Evolutionary conservation across 2,329 filamentous ascomycete genomes (phyloP), one percentile per base, ranked within the genome.

Genomic region (Arthrinium puccinioides): DNA sequence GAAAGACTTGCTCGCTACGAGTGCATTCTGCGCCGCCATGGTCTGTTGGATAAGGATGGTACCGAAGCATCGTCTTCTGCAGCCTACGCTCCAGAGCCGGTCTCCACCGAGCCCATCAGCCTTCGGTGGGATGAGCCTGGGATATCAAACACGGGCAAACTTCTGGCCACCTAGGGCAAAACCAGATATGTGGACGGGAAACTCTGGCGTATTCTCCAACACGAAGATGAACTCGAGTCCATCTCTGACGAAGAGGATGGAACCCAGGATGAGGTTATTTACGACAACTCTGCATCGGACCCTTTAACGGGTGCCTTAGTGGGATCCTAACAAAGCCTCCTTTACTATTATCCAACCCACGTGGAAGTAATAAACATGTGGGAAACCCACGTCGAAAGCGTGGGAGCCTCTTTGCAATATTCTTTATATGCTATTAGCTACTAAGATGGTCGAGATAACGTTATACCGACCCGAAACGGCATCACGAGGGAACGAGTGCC

Each of bases 111-210:
- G n/a, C n/a, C n/a, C n/a, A 8, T 25, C 8, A 9, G 9, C 13
- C 13, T 13, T 25, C 9, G 13, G 8, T 9, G 13, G 8, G 8
- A 9, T 7, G 15, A 30, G 9, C 14, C 36, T 9, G 32, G 37
- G 18, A 25, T 18, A 9, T 21, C 31, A 6, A 14, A 19, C 15
- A 32, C 16, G 1, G 51, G 49, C 11, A 51, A 42, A 26, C 44
- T 57, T n/a, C 24, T 53, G 5, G 42, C 49, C 3, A 42, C 32
- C 11, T 26, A 46, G 10, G 62, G 62, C 29, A 63, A 60, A 40
- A 59, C 64, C 7, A 50, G 66, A 32, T 70, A 67, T 36, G 57
- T 69, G 32, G 58, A 66, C 43, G 63, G 50, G 40, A 45, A 44
- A 32, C 41, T 56, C 11, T 51, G 56, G 55, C 49, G 46, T 1